A percentile compares a stretch with the other conserved stretches of the same genome.
Conservation (phyloP, 345 rosid genomes). For the Alliaria petiolata region DNA sequence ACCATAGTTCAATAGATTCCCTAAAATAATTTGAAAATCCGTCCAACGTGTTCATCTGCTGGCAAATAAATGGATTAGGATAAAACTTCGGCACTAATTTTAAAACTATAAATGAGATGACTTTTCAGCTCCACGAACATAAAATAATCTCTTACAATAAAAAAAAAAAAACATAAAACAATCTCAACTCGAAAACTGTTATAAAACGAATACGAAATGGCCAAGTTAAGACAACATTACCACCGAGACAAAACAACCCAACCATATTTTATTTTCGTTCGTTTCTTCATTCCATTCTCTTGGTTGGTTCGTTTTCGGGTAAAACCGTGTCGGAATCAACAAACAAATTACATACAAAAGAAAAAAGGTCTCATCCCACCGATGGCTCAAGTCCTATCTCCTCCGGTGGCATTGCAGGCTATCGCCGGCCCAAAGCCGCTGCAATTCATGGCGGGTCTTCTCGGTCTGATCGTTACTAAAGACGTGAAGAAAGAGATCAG, state of each 20-base stretch:
- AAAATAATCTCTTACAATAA: background rate
- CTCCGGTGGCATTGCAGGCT: background rate
- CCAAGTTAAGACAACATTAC: slow-evolving; percentile 27
- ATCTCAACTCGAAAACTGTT: slow-evolving; percentile 11
- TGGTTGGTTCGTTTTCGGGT: slow-evolving; percentile 1
- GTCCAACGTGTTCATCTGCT: slow-evolving; percentile 18
- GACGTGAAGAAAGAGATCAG: slow-evolving; percentile 8
- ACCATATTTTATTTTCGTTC: slow-evolving; percentile 21
- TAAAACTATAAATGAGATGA: slow-evolving; percentile 1
- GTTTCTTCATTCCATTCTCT: background rate
- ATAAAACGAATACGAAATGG: slow-evolving; percentile 23
- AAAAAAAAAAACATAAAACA: background rate
- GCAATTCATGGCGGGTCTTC: slow-evolving; percentile 20
- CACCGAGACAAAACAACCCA: slow-evolving; percentile 9
- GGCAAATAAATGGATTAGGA: slow-evolving; percentile 24
- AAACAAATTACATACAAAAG: background rate
- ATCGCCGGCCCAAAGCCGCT: slow-evolving; percentile 13
- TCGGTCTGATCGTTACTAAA: slow-evolving; percentile 13
- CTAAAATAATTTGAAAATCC: background rate
- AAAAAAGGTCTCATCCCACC: background rate
- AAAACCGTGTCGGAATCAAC: background rate
- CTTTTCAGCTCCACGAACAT: slow-evolving; percentile 20
- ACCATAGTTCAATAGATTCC: background rate
- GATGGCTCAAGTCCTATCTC: slow-evolving; percentile 32
- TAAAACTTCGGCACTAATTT: background rate